Percentiles rank a stretch among this genome's conserved stretches.
phyloP scores from a whole-genome alignment of 768 basidiomycete species.

The Grammothele lineata region DNA sequence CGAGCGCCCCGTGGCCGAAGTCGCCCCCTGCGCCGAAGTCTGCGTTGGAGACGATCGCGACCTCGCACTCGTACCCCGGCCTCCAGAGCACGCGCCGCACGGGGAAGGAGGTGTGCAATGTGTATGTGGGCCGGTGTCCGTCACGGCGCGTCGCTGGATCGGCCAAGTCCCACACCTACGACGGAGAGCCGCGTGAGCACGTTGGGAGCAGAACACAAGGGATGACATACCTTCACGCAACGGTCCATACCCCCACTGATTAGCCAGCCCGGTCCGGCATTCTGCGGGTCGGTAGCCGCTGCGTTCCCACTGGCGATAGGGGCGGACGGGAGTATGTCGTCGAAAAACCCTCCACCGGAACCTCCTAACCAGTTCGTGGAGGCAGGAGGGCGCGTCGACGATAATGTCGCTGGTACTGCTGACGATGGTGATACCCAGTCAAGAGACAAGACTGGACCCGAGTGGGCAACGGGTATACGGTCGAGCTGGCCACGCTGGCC shows the following conservation, averaged over 20 bases:
- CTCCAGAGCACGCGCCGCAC: slow-evolving; percentile 75
- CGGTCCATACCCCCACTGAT: slow-evolving; percentile 77
- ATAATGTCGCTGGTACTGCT: slow-evolving; percentile 11
- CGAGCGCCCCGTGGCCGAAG: slow-evolving; percentile 4
- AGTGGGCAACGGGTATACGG: slow-evolving; percentile 69
- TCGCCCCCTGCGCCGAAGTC: slow-evolving; percentile 40
- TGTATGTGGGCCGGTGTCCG: slow-evolving; percentile 61
- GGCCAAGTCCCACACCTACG: slow-evolving; percentile 70
- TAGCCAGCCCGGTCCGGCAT: slow-evolving; percentile 58
- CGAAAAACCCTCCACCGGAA: slow-evolving; percentile 15
- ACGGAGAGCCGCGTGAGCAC: too few species aligned
- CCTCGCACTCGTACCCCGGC: slow-evolving; percentile 69
- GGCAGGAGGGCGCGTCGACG: slow-evolving; percentile 8
- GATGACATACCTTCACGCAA: slow-evolving; percentile 58
- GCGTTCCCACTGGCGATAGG: slow-evolving; percentile 3
- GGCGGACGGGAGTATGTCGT: slow-evolving; percentile 18
- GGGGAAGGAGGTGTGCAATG: slow-evolving; percentile 69
- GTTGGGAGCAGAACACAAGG: neutral
- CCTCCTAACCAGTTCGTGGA: slow-evolving; percentile 21
- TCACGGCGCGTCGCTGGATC: slow-evolving; percentile 45
- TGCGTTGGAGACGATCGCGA: slow-evolving; percentile 67
- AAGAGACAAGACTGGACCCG: slow-evolving; percentile 63
- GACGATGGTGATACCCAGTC: slow-evolving; percentile 58
- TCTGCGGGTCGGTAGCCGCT: slow-evolving; percentile 11
- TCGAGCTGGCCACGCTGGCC: slow-evolving; percentile 72